Evolutionary conservation across 306 rosid genomes (phyloP).

Genomic region (Lotus japonicus): DNA sequence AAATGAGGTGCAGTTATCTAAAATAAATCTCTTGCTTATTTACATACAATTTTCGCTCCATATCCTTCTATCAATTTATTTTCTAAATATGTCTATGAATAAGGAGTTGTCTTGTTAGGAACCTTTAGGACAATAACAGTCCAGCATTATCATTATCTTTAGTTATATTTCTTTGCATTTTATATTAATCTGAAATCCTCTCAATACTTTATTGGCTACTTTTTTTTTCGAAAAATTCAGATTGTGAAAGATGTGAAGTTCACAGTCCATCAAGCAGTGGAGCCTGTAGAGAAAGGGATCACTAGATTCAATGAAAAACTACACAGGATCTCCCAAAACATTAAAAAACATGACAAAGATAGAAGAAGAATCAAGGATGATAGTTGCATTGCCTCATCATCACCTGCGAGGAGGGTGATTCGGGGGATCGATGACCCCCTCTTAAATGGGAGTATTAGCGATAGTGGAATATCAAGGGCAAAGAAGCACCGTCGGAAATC

Average conservation of each 20-base stretch:
- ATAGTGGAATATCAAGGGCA: constrained; percentile 56
- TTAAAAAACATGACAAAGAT: constrained; percentile 81
- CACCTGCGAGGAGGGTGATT: constrained; percentile 63
- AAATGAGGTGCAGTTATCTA: neutral
- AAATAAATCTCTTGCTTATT: neutral
- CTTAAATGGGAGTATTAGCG: constrained; percentile 78
- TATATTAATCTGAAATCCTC: constrained; percentile 2
- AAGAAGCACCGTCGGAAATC: constrained; percentile 84
- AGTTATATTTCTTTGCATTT: constrained; percentile 4
- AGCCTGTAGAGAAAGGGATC: constrained; percentile 92
- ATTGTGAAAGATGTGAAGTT: constrained; percentile 88
- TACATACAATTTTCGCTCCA: neutral
- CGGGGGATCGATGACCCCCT: constrained; percentile 97
- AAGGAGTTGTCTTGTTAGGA: constrained; percentile 12
- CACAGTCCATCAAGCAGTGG: constrained; percentile 94
- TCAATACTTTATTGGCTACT: neutral
- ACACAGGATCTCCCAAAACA: constrained; percentile 75
- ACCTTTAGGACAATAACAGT: neutral
- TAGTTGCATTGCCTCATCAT: constrained; percentile 49
- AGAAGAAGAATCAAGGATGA: constrained; percentile 80
- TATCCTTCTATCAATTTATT: neutral
- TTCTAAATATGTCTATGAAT: neutral
- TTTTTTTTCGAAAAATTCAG: constrained; percentile 35
- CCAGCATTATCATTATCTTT: constrained; percentile 1
- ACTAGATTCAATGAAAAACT: constrained; percentile 76